Percentiles rank a stretch among this genome's conserved stretches.
Conservation (phyloP, 768 basidiomycete species). For the Heimioporus sp. region DNA sequence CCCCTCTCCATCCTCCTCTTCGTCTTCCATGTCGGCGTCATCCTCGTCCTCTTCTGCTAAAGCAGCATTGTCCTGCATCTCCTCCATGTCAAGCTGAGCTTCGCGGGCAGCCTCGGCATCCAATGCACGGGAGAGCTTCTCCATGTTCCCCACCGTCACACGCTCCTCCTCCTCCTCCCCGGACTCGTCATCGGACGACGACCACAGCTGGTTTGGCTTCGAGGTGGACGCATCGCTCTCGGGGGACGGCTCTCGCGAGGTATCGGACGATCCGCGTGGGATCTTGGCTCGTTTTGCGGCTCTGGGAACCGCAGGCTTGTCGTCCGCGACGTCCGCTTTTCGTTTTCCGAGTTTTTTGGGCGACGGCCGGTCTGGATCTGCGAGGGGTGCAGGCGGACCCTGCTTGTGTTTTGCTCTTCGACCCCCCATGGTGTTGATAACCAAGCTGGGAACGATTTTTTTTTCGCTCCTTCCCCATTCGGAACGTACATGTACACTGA, state of each 20-base stretch:
- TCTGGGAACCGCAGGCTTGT: conserved; percentile 27
- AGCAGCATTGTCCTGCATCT: conserved; percentile 58
- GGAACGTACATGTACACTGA: too few species aligned
- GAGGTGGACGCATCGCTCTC: conserved; percentile 19
- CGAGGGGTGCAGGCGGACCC: conserved; percentile 59
- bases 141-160: conserved; percentile 79
- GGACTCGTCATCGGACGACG: conserved; percentile 42
- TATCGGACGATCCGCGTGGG: conserved; percentile 26
- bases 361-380: conserved; percentile 37
- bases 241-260: conserved; percentile 47
- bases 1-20: conserved; percentile 32
- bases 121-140: conserved; percentile 72
- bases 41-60: conserved; percentile 48
- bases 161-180: conserved; percentile 53
- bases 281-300: conserved; percentile 38
- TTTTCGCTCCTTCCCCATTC: conserved; percentile 26
- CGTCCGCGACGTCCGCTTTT: conserved; percentile 47
- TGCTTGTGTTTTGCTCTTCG: conserved; percentile 87
- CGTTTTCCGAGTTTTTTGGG: conserved; percentile 70
- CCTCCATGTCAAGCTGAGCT: conserved; percentile 66
- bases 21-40: conserved; percentile 39
- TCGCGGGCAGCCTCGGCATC: conserved; percentile 67
- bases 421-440: conserved; percentile 65
- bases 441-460: conserved; percentile 1
- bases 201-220: conserved; percentile 26